phyloP scores from a whole-genome alignment of 306 rosid genomes.

The Casuarina cunninghamiana region DNA sequence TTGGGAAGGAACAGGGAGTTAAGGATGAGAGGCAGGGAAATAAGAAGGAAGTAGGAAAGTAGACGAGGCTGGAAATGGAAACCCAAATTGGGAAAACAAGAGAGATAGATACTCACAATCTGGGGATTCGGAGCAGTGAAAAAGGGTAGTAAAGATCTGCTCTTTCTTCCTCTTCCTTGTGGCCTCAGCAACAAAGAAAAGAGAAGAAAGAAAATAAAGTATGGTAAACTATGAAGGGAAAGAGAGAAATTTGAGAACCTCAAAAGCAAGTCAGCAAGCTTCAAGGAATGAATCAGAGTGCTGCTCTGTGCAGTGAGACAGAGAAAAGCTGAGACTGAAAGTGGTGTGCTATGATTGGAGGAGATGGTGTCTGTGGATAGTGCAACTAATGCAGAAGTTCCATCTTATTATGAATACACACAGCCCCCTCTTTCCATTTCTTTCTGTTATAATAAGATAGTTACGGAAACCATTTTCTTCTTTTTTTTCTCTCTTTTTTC shows the following conservation, averaged over 20 bases:
- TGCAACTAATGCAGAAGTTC: constrained; percentile 51
- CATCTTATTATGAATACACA: constrained; percentile 40
- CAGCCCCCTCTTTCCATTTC: constrained; percentile 27
- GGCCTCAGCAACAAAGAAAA: constrained; percentile 41
- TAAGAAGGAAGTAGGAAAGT: neutral
- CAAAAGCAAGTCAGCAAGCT: constrained; percentile 45
- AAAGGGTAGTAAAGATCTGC: constrained; percentile 33
- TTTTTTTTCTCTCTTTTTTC: neutral
- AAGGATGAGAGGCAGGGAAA: constrained; percentile 14
- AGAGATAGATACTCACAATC: constrained; percentile 29
- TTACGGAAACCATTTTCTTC: neutral
- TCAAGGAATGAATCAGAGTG: constrained; percentile 53
- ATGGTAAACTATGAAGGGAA: constrained; percentile 31
- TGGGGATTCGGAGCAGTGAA: constrained; percentile 9
- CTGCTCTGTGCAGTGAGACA: constrained; percentile 12
- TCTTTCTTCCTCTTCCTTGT: constrained; percentile 39
- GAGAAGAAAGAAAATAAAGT: constrained; percentile 28
- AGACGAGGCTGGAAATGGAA: constrained; percentile 26
- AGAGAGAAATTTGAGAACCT: constrained; percentile 25
- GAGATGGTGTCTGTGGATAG: constrained; percentile 53
- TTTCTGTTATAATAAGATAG: constrained; percentile 9
- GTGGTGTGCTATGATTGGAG: constrained; percentile 70
- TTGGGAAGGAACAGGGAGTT: constrained; percentile 31
- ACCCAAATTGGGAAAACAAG: constrained; percentile 32
- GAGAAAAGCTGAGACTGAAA: constrained; percentile 38